Conservation (phyloP, 2,329 filamentous ascomycete genomes). For the Penicillium concentricum region DNA sequence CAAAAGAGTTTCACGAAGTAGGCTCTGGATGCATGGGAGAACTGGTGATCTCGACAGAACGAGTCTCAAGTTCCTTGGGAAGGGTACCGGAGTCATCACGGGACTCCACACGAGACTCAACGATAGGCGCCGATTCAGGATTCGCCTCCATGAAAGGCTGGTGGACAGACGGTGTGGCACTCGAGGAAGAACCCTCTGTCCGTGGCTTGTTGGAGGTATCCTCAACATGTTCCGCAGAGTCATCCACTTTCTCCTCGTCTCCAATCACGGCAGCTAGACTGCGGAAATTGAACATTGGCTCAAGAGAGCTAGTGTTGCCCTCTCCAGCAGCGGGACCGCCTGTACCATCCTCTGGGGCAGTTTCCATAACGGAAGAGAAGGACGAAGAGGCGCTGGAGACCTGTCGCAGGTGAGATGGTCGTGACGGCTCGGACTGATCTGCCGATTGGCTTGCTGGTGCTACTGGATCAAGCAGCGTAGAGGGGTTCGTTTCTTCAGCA, state of each 20-base stretch:
- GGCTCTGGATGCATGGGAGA: slow-evolving; percentile 27
- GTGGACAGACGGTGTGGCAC: slow-evolving; percentile 18
- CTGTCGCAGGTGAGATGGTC: slow-evolving; percentile 72
- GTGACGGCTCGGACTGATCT: slow-evolving; percentile 52
- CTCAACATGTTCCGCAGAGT: slow-evolving; percentile 40
- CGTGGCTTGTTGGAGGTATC: slow-evolving; percentile 23
- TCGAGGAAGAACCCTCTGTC: slow-evolving; percentile 26
- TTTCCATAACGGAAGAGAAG: slow-evolving; percentile 73
- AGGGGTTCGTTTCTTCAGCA: slow-evolving; percentile 19
- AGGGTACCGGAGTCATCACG: slow-evolving; percentile 21
- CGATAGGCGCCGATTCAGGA: slow-evolving; percentile 7
- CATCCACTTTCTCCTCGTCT: slow-evolving; percentile 54
- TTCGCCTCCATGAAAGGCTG: slow-evolving; percentile 12
- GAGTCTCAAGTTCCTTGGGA: slow-evolving; percentile 39
- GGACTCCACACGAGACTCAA: slow-evolving; percentile 11
- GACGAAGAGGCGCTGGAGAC: slow-evolving; percentile 85
- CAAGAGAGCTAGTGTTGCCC: slow-evolving; percentile 54
- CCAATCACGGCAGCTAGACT: slow-evolving; percentile 84
- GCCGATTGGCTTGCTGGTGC: not conserved
- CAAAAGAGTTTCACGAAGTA: slow-evolving; percentile 24
- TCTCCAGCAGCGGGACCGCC: slow-evolving; percentile 51
- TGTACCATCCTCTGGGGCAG: slow-evolving; percentile 41
- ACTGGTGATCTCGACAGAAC: slow-evolving; percentile 36
- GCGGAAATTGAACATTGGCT: slow-evolving; percentile 88
- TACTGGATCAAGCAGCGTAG: slow-evolving; percentile 3